Evolutionary conservation across 345 rosid genomes (phyloP).

Genomic region (Eucalyptus sp.): DNA sequence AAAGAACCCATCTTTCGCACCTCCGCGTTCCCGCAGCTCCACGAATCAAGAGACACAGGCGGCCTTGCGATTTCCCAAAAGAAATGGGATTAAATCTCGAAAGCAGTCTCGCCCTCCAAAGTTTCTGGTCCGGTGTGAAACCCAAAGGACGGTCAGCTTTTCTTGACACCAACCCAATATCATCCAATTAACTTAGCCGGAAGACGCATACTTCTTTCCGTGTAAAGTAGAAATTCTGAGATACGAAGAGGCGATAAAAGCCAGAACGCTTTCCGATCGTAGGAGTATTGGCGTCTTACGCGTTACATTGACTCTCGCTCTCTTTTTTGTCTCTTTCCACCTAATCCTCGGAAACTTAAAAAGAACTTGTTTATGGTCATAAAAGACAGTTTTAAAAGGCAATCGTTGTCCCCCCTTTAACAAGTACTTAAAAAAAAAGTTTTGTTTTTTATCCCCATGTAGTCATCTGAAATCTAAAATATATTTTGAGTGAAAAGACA

Average conservation of each 20-base stretch:
- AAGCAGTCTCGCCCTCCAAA: neutral
- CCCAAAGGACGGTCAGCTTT: neutral
- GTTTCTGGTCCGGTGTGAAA: neutral
- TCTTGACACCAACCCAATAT: neutral
- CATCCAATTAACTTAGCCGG: neutral
- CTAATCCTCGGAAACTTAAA: neutral
- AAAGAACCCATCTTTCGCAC: slow-evolving; percentile 64
- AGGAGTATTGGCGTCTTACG: neutral
- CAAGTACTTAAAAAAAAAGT: neutral
- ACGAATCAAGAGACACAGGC: neutral
- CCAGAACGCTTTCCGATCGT: neutral
- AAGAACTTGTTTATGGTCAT: neutral
- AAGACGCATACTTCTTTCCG: neutral
- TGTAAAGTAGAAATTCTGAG: neutral
- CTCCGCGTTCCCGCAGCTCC: neutral
- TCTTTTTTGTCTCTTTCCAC: neutral
- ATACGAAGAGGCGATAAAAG: neutral
- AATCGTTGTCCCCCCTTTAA: neutral
- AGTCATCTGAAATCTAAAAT: neutral
- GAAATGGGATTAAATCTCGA: neutral
- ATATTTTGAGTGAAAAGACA: neutral
- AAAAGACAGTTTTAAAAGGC: neutral
- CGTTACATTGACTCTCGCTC: neutral
- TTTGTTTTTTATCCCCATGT: neutral
- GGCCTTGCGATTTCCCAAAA: neutral